Evolutionary conservation across 2,329 filamentous ascomycete species (phyloP), one percentile per base, ranked within the genome.

Genomic region (Fusarium sp.): DNA sequence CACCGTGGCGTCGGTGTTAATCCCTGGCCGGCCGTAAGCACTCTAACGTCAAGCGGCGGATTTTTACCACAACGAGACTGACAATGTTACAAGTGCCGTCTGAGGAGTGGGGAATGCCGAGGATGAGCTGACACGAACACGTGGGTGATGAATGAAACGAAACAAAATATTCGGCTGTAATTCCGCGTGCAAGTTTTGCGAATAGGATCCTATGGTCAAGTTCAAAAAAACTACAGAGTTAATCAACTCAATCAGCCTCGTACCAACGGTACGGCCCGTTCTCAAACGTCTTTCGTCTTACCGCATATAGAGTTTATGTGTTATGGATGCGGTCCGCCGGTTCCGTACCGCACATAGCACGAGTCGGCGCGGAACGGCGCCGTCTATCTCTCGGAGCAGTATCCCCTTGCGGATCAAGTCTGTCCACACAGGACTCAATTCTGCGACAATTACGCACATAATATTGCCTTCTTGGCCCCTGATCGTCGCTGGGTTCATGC

Each of bases 191-290:
- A 36, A 6, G 15, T 36, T 15, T 31, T 31, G 28, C 13, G 28
- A 31, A 31, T 31, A 31, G 5, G 28, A 31, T 31, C 10, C 10
- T 13, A 31, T 31, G 28, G 28, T 10, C 28, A 31, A 31, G 28
- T 31, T 31, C 1, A 31, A 31, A 31, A 31, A 13, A 13, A 13
- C 3, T 4, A 5, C 28, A 11, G 10, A 13, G 5, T 31, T 13
- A 31, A 10, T 31, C 28, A 17, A 42, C 40, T 15, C 20, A 24
- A 14, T 14, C 15, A 17, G 6, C 22, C 46, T 55, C 15, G 28
- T 28, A 17, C 22, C 18, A 17, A 59, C 68, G 68, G 68, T 63
- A 28, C 68, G 68, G 46, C 58, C 68, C 68, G 68, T 57, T 46
- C n/a, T 38, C 13, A 52, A 58, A 45, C 43, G 38, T 36, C 11